These are phyloP conservation scores for Rhodomyrtus tomentosa DNA, from an alignment of 345 rosid genomes.

Conservation along the genomic window DNA sequence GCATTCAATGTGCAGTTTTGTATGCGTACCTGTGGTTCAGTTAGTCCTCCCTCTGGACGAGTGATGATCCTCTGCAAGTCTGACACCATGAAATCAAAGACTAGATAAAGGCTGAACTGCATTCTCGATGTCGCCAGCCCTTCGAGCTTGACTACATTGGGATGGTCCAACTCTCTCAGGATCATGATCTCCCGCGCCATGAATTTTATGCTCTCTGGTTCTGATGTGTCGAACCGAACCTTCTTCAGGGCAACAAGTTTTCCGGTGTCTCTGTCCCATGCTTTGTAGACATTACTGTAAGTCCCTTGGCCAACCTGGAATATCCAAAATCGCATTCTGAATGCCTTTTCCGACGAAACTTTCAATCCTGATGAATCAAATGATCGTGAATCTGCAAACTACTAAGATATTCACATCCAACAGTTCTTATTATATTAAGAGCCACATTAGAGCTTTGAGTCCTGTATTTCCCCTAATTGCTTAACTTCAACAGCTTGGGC, in stretches of 20 bases:
- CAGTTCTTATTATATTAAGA: not conserved
- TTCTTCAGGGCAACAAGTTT: conserved; percentile 74
- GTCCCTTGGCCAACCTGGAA: conserved; percentile 51
- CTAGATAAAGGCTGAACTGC: conserved; percentile 62
- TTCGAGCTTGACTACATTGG: conserved; percentile 59
- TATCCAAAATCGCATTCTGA: not conserved
- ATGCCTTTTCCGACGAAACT: not conserved
- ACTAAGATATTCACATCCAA: not conserved
- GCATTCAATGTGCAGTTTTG: not conserved
- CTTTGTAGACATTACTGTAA: conserved; percentile 75
- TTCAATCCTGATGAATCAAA: not conserved
- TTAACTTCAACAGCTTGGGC: not conserved
- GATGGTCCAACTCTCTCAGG: conserved; percentile 57
- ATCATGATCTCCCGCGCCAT: conserved; percentile 65
- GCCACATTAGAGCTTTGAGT: not conserved
- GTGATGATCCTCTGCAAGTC: conserved; percentile 39
- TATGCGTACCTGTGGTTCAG: conserved; percentile 42
- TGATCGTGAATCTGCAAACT: not conserved
- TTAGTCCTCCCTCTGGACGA: conserved; percentile 31
- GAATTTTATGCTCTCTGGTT: conserved; percentile 71
- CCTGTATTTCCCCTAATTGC: not conserved
- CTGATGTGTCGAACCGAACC: conserved; percentile 56
- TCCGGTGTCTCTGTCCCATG: conserved; percentile 54
- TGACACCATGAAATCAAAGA: conserved; percentile 54
- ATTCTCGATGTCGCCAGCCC: conserved; percentile 67